Evolutionary conservation across 2,329 filamentous ascomycete genomes (phyloP).

Genomic region (Acephala macrosclerotiorum): DNA sequence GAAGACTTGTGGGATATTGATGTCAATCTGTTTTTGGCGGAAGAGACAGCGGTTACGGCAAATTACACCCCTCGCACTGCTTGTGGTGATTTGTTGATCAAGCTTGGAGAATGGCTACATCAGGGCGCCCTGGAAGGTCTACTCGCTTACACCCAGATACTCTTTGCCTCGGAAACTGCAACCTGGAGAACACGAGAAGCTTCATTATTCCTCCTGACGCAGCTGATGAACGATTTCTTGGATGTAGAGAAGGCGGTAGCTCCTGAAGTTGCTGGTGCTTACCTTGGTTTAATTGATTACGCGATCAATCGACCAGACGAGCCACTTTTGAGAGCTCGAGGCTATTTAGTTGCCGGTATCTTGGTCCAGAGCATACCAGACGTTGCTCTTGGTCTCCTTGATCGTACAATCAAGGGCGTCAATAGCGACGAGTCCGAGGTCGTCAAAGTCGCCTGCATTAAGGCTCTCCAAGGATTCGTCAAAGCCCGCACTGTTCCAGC

Average conservation of each 20-base stretch:
- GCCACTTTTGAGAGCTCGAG: slow-evolving; percentile 82
- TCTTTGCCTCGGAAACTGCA: slow-evolving; percentile 66
- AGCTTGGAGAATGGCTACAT: slow-evolving; percentile 89
- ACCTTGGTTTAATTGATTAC: slow-evolving; percentile 81
- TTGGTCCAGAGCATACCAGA: slow-evolving; percentile 73
- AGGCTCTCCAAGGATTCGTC: slow-evolving; percentile 77
- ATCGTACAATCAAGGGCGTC: slow-evolving; percentile 78
- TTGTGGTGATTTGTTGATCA: slow-evolving; percentile 90
- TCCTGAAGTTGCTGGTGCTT: slow-evolving; percentile 72
- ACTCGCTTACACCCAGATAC: slow-evolving; percentile 75
- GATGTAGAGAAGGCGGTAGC: slow-evolving; percentile 79
- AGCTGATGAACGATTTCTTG: slow-evolving; percentile 82
- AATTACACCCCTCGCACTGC: slow-evolving; percentile 96
- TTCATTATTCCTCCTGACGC: slow-evolving; percentile 83
- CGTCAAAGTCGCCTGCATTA: slow-evolving; percentile 90
- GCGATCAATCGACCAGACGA: slow-evolving; percentile 74
- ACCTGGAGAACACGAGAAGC: slow-evolving; percentile 77
- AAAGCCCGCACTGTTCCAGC: slow-evolving; percentile 55
- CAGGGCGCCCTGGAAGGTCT: slow-evolving; percentile 79
- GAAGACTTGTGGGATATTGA: slow-evolving; percentile 97
- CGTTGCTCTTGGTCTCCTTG: slow-evolving; percentile 68
- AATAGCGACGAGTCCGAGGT: slow-evolving; percentile 81
- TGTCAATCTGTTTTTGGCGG: slow-evolving; percentile 91
- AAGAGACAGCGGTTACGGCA: slow-evolving; percentile 92
- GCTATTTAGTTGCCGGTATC: slow-evolving; percentile 84